Percentiles rank a stretch among this genome's conserved stretches.
These are phyloP conservation scores for Saccharomyces hybrid DNA, from an alignment of 1,139 yeast species.

Conservation along the genomic window DNA sequence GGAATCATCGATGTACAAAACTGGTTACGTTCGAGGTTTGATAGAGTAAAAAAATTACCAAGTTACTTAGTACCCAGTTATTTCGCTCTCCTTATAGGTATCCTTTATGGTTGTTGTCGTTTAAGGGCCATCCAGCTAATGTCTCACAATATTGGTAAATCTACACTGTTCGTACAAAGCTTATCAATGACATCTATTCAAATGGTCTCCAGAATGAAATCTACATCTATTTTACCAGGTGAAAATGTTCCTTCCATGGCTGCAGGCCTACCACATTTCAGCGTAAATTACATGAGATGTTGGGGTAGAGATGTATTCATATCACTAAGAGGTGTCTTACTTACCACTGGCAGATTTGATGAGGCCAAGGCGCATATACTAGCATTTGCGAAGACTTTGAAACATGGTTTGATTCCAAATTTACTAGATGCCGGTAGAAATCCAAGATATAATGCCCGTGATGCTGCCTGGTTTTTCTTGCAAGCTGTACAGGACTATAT, in stretches of 20 bases:
- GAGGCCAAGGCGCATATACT: constrained; percentile 78
- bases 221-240: constrained; percentile 68
- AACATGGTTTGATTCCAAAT: constrained; percentile 93
- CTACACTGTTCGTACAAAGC: constrained; percentile 70
- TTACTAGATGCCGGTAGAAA: constrained; percentile 86
- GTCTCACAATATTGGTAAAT: constrained; percentile 45
- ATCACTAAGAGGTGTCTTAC: constrained; percentile 70
- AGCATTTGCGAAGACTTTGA: constrained; percentile 83
- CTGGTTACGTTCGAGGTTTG: constrained; percentile 66
- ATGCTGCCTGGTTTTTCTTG: constrained; percentile 92
- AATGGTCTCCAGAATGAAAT: constrained; percentile 70
- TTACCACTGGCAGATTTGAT: constrained; percentile 69
- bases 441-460: constrained; percentile 93
- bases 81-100: constrained; percentile 71
- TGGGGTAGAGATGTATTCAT: constrained; percentile 98
- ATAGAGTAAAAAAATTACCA: constrained; percentile 62
- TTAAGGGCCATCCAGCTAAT: constrained; percentile 55
- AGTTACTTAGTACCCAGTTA: constrained; percentile 78
- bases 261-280: constrained; percentile 94
- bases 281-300: constrained; percentile 86
- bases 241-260: constrained; percentile 70
- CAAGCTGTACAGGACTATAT: constrained; percentile 84
- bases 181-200: constrained; percentile 80
- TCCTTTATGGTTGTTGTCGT: constrained; percentile 76
- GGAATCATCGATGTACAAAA: constrained; percentile 47